Conservation (phyloP, 2,329 filamentous ascomycete genomes). For the Colletotrichum coccodes region DNA sequence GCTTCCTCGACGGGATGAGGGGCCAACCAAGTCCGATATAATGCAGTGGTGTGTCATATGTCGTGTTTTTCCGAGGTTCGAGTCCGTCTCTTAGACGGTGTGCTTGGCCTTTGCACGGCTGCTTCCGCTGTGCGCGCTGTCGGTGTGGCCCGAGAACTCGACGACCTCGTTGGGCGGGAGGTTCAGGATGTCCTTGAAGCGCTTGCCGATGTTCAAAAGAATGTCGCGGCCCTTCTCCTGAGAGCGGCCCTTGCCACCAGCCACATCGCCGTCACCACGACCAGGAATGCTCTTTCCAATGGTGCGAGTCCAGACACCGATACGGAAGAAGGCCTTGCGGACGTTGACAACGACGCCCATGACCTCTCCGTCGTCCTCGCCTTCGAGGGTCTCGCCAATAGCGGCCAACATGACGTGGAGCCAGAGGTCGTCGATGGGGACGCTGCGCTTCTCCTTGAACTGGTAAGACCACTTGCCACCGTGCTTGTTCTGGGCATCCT, state of each 20-base stretch:
- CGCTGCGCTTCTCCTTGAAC: slow-evolving; percentile 93
- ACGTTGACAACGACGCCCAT: slow-evolving; percentile 99
- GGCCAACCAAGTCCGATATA: slow-evolving; percentile 17
- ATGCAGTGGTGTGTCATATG: slow-evolving; percentile 23
- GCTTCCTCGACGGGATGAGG: slow-evolving; percentile 15
- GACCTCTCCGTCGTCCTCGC: slow-evolving; percentile 93
- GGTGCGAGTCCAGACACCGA: slow-evolving; percentile 96
- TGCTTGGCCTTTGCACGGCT: slow-evolving; percentile 97
- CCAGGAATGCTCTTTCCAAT: slow-evolving; percentile 85
- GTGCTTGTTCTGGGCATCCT: slow-evolving; percentile 98
- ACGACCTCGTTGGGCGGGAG: slow-evolving; percentile 80
- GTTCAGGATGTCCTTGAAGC: slow-evolving; percentile 93
- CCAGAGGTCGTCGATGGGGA: slow-evolving; percentile 96
- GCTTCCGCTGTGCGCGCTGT: slow-evolving; percentile 91
- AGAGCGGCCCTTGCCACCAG: slow-evolving; percentile 81
- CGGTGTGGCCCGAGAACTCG: slow-evolving; percentile 97
- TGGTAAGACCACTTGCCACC: slow-evolving; percentile 99
- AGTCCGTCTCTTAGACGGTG: slow-evolving; percentile 68
- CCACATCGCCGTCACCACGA: slow-evolving; percentile 77
- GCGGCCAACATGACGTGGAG: slow-evolving; percentile 96
- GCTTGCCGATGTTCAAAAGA: slow-evolving; percentile 83
- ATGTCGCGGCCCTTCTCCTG: slow-evolving; percentile 86
- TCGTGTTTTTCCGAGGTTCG: slow-evolving; percentile 4
- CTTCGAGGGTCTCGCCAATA: slow-evolving; percentile 97
- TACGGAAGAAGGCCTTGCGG: slow-evolving; percentile 96